Evolutionary conservation across 306 rosid species (phyloP), one percentile per base, ranked within the genome.

Genomic region (Vicia sativa): DNA sequence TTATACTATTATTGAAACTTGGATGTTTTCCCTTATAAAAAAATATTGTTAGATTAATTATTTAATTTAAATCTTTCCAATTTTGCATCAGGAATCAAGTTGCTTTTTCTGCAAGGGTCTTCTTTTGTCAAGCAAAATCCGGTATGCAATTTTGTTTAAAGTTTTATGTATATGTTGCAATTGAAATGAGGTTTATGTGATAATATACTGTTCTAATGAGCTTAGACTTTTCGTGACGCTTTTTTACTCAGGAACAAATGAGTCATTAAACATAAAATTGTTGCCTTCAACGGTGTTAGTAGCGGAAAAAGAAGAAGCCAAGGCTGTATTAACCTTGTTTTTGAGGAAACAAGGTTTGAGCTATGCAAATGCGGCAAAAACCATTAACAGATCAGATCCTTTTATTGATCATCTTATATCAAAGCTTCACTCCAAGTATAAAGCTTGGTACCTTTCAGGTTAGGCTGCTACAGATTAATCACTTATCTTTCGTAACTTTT

Each of bases 271-370:
- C 80, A 11, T 70, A 26, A 84, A 76, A 70, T 50, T 66, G 57
- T 77, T 86, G 56, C 55, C 93, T 74, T 81, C 90, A 12, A 80
- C 87, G 54, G 80, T 90, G 68, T 81, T 93, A 74, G 88, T 77
- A 21, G 97, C 96, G 45, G 98, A 90, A 80, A 93, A 88, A 79
- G 98, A 90, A 83, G 98, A 90, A 83, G 93, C 98, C 65, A 93
- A 80, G 75, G 98, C 96, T 58, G 93, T 90, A 38, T 72, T 93
- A 55, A 79, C 85, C 69, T 74, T 90, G 84, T 90, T 90, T 84
- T 72, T 93, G 76, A 93, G 86, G 84, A 88, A 93, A 75, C 91
- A 76, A 72, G 96, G 98, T 65, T 72, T 93, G 74, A 83, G 93
- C 80, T 83, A 74, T 72, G 87, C 88, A 35, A 35, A 72, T 77